Base-by-base conservation (phyloP, 2,329 filamentous ascomycete species). In the Didymella keratinophila region DNA sequence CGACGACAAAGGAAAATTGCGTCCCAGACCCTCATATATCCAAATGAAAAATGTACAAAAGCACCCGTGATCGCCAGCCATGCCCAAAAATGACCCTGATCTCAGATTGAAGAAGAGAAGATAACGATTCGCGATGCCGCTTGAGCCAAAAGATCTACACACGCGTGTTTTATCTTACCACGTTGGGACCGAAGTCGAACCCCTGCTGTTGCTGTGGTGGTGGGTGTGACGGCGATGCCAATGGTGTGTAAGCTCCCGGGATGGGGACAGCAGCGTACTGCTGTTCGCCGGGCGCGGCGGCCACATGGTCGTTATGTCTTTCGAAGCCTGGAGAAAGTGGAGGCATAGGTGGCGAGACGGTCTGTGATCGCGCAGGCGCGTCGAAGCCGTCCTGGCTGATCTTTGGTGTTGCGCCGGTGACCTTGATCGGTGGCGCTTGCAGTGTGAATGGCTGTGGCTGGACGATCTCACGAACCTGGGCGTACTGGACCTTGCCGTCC, bases 231-330 rank as follows among this genome's bases (percentile, higher is more conserved):
- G 80, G 80, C 51, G 76, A 80, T 55, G 74, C 70, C 45, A 81
- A 72, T 7, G 82, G 79, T 54, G 78, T 80, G 73, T 97, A 97
- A 0, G 93, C 91, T 6, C 90, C 91, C 0, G 94, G 94, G 59
- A 97, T 97, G 0, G 93, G 92, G 30, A 97, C 94, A 21, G 89
- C 81, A 12, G 89, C 93, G 76, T 97, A 97, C 47, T 88, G 87
- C 68, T 90, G 87, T 83, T 97, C 94, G 46, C 93, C 90, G 0
- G 90, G 88, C 10, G 90, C 90, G 25, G 87, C 84, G 11, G 84
- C 85, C 18, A 88, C 87, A 66, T 92, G 90, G 48, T 88, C 82
- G 65, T 88, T 84, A 58, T 83, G 70, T 52, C 80, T 81, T 67
- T 83, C 81, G 42, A 73, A 70, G 52, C 62, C 73, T 72, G 67